phyloP scores from a whole-genome alignment of 2,329 filamentous ascomycete genomes.

The Aspergillus sojae region DNA sequence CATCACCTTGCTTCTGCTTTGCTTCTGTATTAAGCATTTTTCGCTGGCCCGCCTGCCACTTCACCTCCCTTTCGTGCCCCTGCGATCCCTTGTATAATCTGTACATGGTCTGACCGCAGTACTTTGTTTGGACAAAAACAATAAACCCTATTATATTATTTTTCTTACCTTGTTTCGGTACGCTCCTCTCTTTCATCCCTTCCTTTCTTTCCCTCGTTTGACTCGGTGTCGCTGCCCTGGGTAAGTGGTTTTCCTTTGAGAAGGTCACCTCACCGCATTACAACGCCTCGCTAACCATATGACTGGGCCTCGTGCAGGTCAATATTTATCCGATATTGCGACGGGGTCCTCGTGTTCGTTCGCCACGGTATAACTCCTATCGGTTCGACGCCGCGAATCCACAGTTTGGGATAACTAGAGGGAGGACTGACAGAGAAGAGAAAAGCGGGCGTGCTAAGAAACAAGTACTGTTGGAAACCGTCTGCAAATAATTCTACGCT shows the following conservation, averaged over 20 bases:
- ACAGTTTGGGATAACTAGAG: neutral
- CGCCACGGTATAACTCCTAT: neutral
- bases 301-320: conserved; percentile 24
- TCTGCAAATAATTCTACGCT: conserved; percentile 30
- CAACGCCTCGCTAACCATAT: conserved; percentile 12
- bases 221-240: conserved; percentile 3
- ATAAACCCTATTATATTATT: conserved; percentile 20
- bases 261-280: neutral
- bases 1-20: conserved; percentile 38
- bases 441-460: neutral
- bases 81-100: conserved; percentile 33
- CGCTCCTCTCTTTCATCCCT: conserved; percentile 27
- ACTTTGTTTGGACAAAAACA: conserved; percentile 24
- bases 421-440: neutral
- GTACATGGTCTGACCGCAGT: conserved; percentile 33
- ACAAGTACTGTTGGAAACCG: neutral
- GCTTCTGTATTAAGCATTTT: conserved; percentile 29
- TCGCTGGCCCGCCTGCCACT: conserved; percentile 23
- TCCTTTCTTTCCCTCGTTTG: conserved; percentile 11
- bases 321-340: conserved; percentile 30
- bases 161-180: conserved; percentile 14
- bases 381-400: neutral
- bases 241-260: neutral
- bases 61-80: conserved; percentile 29
- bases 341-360: conserved; percentile 33